Evolutionary conservation across 345 rosid species (phyloP), one percentile per base, ranked within the genome.

Genomic region (Citrus medica): DNA sequence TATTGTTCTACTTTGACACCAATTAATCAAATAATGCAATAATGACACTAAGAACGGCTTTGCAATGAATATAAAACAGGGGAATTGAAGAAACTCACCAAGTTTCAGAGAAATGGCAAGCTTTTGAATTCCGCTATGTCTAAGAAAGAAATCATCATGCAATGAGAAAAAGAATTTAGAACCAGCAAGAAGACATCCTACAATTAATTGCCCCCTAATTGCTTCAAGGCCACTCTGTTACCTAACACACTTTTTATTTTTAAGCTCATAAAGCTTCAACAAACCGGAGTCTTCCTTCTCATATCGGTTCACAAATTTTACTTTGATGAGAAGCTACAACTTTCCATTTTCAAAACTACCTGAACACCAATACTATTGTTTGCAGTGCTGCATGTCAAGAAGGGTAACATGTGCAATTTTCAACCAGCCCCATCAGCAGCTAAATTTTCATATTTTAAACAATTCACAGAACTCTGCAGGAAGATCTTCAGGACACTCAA

Each of bases 61-160:
- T 76, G 66, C 42, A 17, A 25, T 77, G 9, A 30, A 58, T 64
- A 76, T 53, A 6, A 64, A 75, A 53, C 79, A 71, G 42, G 38
- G 30, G 19, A 59, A 12, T 25, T 16, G 56, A 42, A 46, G 3
- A 70, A 51, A 51, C 61, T 48, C 32, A 70, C 74, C 59, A 46
- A 46, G 4, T 13, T 46, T 46, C 51, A 13, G 51, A 46, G 51
- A 46, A 12, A 10, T 46, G 13, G 5, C 16, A 1, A 46, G 51
- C 14, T 46, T 46, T 46, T 46, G 51, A 46, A 46, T 13, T 10
- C 51, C 13, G 4, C 17, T 9, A 16, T 9, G 51, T 46, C 51
- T 3, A 46, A 46, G 51, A 46, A 13, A 12, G 51, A 46, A 46
- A 10, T 3, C 51, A 46, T 10, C 51, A 13, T 46, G 51, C 51